Percentiles rank a stretch among this genome's conserved stretches.
These are phyloP conservation scores for Globisporangium nodosum DNA, from an alignment of 352 stramenopile species.

Conservation along the genomic window DNA sequence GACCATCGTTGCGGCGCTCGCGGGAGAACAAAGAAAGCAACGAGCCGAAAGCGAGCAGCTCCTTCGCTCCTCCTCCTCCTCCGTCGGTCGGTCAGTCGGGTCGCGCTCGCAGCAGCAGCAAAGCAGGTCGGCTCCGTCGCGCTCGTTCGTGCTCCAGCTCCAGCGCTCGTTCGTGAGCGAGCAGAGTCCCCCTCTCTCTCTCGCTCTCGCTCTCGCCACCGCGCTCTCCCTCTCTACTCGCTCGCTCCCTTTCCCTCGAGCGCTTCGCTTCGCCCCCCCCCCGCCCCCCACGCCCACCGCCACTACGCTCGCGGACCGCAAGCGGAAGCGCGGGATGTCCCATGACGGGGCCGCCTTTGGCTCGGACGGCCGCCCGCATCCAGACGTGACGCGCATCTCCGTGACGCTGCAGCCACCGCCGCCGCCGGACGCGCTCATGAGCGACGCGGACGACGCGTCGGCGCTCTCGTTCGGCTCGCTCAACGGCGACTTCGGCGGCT, in stretches of 20 bases:
- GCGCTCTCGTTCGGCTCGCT: conserved; percentile 21
- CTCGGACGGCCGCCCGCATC: conserved; percentile 20
- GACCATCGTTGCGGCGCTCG: not conserved
- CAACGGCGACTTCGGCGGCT: conserved; percentile 20
- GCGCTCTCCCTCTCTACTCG: not conserved
- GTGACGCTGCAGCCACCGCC: conserved; percentile 17
- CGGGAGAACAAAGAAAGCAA: not conserved
- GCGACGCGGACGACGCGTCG: conserved; percentile 15
- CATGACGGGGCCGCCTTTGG: conserved; percentile 49
- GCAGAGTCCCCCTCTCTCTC: not conserved
- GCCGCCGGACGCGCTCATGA: conserved; percentile 26
- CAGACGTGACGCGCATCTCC: conserved; percentile 18
- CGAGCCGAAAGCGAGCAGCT: too few species aligned
- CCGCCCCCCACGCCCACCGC: not conserved
- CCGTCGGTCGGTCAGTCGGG: too few species aligned
- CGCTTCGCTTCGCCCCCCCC: not conserved
- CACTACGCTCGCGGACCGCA: conserved; percentile 36
- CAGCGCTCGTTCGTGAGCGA: too few species aligned
- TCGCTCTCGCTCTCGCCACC: not conserved
- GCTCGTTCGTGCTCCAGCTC: too few species aligned
- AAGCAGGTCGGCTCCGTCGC: not conserved
- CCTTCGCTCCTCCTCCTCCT: too few species aligned
- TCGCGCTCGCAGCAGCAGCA: too few species aligned
- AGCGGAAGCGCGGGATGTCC: conserved; percentile 60
- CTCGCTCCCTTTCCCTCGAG: not conserved